phyloP scores from a whole-genome alignment of 306 rosid species.

The Quercus dentata region DNA sequence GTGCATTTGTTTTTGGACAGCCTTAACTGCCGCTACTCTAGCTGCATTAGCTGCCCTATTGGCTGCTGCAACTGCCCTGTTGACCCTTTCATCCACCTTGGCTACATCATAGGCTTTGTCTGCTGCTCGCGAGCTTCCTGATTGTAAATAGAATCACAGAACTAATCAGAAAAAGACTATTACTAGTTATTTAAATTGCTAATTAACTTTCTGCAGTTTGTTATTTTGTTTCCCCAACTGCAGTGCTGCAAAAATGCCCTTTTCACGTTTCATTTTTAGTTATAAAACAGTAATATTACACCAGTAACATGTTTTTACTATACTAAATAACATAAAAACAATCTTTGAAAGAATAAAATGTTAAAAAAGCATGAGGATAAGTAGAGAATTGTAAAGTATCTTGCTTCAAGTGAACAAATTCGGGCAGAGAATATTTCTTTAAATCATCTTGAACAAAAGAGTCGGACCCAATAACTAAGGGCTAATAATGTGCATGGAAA shows the following conservation, averaged over 20 bases:
- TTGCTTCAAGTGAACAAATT: background rate
- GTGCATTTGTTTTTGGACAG: conserved; percentile 87
- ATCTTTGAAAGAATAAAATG: background rate
- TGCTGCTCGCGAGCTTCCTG: conserved; percentile 95
- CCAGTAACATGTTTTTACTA: background rate
- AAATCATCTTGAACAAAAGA: background rate
- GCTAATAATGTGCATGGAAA: background rate
- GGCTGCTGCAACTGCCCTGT: conserved; percentile 83
- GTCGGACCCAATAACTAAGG: background rate
- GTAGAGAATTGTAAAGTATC: background rate
- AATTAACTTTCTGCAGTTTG: background rate
- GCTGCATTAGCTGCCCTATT: conserved; percentile 98
- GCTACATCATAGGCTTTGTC: conserved; percentile 79
- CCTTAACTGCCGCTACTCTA: conserved; percentile 94
- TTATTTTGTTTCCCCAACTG: background rate
- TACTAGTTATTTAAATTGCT: background rate
- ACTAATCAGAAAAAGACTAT: background rate
- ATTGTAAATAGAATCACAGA: conserved; percentile 16
- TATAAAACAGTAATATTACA: background rate
- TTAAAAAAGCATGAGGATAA: background rate
- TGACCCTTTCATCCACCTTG: conserved; percentile 95
- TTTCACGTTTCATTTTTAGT: background rate
- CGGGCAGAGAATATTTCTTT: background rate
- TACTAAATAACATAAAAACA: background rate
- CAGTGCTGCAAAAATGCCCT: background rate